Base-by-base conservation (phyloP, 139 green algal genomes). In the Haematococcus lacustris region DNA sequence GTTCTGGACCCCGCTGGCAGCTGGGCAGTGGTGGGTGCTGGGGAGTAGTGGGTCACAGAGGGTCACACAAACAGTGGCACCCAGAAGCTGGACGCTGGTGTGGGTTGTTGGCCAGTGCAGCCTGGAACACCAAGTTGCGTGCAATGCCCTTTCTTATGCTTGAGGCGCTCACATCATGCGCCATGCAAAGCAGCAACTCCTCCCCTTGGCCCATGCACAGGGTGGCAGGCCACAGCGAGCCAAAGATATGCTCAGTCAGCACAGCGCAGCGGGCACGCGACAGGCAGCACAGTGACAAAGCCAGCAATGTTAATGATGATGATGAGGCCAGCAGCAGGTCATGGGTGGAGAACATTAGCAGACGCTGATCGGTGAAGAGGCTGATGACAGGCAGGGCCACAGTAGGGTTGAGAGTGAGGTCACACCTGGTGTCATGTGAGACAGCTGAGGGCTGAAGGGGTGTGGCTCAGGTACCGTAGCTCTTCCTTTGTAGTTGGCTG, bases 1-100 rank as follows among this genome's bases (percentile, higher is more conserved):
- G 4, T 97, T 95, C 60, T 78, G 78, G 43, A 89, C 90, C 66
- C 83, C 88, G 13, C 82, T 97, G 37, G 87, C 82, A 17, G 26
- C 26, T 13, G 73, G 75, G 23, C 90, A 95, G 66, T 93, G 89
- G 89, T 89, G 70, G 41, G 80, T 70, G 21, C 23, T 2, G 41
- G n/a, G 35, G 17, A 0, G 50, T 17, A 35, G 43, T 2, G 17
- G 37, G 1, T 6, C 61, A 40, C n/a, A 28, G 28, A n/a, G 34
- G 5, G 38, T 39, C 21, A 37, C 23, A n/a, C 21, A 30, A 13
- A 37, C 57, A 37, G 9, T 5, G 5, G 23, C 5, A 65, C 25
- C 23, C 21, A 13, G 5, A 37, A 35, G 26, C 9, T n/a, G 26
- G 9, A 25, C 5, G 57, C 57, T n/a, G 21, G 26, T 33, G 26